Percentiles rank a stretch among this genome's conserved stretches.
Evolutionary conservation across 2,329 filamentous ascomycete genomes (phyloP).

Genomic region (Fusarium chlamydosporum): DNA sequence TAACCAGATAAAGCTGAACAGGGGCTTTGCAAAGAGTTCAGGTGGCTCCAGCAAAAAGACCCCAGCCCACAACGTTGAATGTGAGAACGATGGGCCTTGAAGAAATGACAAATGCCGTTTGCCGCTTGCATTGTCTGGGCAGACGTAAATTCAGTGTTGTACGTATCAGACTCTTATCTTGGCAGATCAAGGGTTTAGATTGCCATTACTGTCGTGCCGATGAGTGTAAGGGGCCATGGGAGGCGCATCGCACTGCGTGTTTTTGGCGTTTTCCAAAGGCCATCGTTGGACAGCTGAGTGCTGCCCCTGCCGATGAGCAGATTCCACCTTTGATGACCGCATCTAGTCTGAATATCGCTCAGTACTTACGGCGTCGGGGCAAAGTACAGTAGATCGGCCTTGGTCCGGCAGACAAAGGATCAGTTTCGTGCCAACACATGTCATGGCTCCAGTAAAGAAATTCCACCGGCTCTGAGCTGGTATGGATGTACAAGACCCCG

Average conservation of each 20-base stretch:
- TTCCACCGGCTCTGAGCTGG: constrained; percentile 34
- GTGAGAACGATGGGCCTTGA: constrained; percentile 12
- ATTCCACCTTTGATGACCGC: constrained; percentile 19
- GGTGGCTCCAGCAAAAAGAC: constrained; percentile 24
- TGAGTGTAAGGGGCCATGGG: not conserved
- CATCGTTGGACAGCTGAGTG: constrained; percentile 23
- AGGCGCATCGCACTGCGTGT: constrained; percentile 3
- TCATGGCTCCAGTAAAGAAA: constrained; percentile 28
- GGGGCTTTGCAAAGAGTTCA: constrained; percentile 33
- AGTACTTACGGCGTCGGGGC: not conserved
- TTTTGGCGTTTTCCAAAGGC: constrained; percentile 28
- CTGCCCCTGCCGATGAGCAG: constrained; percentile 25
- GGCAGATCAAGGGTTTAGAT: constrained; percentile 21
- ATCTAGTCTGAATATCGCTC: constrained; percentile 4
- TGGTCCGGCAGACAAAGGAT: constrained; percentile 13
- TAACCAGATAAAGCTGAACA: constrained; percentile 30
- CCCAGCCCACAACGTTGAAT: constrained; percentile 20
- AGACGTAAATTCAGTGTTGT: constrained; percentile 18
- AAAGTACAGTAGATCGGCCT: constrained; percentile 14
- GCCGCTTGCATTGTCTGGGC: constrained; percentile 37
- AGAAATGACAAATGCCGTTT: constrained; percentile 30
- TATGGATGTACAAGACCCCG: constrained; percentile 24
- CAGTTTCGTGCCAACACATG: constrained; percentile 27
- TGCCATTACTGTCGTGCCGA: not conserved
- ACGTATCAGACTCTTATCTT: constrained; percentile 5